A percentile compares a stretch with the other conserved stretches of the same genome.
These are phyloP conservation scores for Centaurea solstitialis DNA, from an alignment of 129 eudicot genomes.

Conservation along the genomic window DNA sequence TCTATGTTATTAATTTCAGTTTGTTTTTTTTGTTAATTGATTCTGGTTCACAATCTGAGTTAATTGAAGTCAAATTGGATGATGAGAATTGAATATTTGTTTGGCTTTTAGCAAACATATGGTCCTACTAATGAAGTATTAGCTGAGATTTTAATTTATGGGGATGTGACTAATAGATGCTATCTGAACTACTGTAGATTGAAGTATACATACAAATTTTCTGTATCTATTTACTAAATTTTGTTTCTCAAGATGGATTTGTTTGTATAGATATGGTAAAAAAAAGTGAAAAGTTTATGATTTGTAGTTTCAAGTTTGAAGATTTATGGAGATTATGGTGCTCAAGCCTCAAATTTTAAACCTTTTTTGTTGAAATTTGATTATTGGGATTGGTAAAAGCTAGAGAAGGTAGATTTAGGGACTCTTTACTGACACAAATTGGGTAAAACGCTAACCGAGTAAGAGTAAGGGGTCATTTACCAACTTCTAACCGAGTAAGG, in stretches of 20 bases:
- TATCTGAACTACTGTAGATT: neutral
- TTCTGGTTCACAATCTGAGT: slow-evolving; percentile 10
- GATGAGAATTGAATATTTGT: slow-evolving; percentile 9
- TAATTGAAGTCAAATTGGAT: neutral
- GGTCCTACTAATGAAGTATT: slow-evolving; percentile 22
- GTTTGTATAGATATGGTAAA: neutral
- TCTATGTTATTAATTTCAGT: neutral
- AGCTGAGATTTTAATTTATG: neutral
- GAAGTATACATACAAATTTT: neutral
- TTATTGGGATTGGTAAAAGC: neutral
- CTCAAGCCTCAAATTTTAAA: too few species aligned
- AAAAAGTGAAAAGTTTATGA: neutral
- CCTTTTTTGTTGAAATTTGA: too few species aligned
- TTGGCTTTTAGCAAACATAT: slow-evolving; percentile 1
- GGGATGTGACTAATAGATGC: neutral
- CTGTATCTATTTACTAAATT: neutral
- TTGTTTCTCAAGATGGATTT: neutral
- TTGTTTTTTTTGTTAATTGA: neutral
- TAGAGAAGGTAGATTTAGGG: neutral
- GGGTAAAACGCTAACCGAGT: too few species aligned
- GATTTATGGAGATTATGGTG: neutral
- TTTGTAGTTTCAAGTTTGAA: neutral
- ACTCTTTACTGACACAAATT: too few species aligned
- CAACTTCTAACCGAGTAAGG: too few species aligned
- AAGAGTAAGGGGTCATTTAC: neutral